Evolutionary conservation across 139 green algal species (phyloP).

Genomic region (Volvox africanus): DNA sequence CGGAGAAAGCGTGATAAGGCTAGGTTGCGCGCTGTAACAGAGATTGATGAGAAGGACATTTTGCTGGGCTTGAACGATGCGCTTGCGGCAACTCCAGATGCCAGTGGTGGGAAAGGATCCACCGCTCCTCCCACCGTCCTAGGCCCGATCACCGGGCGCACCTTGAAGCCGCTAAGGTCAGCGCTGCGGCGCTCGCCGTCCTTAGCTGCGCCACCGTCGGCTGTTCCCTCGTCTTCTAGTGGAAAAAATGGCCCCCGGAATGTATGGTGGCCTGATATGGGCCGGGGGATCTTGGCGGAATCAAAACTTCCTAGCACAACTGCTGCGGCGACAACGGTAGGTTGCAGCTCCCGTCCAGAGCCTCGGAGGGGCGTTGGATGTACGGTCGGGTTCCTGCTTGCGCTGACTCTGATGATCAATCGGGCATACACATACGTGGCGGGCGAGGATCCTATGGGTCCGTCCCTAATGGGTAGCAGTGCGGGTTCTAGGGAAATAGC

Average conservation of each 20-base stretch:
- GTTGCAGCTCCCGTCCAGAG: too few species aligned
- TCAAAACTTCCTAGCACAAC: too few species aligned
- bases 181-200: background rate
- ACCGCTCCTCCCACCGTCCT: background rate
- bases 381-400: too few species aligned
- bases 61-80: slow-evolving; percentile 16
- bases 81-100: slow-evolving; percentile 4
- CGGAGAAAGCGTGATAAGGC: slow-evolving; percentile 20
- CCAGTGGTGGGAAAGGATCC: background rate
- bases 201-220: background rate
- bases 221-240: background rate
- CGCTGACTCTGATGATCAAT: too few species aligned
- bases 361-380: too few species aligned
- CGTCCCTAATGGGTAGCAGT: too few species aligned
- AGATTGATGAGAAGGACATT: slow-evolving; percentile 29
- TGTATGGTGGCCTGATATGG: slow-evolving; percentile 53
- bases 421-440: too few species aligned
- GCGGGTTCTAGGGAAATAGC: too few species aligned
- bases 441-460: too few species aligned
- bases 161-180: background rate
- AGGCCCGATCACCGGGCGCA: background rate
- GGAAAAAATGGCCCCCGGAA: background rate
- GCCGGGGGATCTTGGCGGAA: background rate
- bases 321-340: too few species aligned
- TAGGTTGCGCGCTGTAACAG: background rate